A percentile compares a stretch with the other conserved stretches of the same genome.
These are phyloP conservation scores for Boletus barrowsii DNA, from an alignment of 768 basidiomycete species.

Conservation along the genomic window DNA sequence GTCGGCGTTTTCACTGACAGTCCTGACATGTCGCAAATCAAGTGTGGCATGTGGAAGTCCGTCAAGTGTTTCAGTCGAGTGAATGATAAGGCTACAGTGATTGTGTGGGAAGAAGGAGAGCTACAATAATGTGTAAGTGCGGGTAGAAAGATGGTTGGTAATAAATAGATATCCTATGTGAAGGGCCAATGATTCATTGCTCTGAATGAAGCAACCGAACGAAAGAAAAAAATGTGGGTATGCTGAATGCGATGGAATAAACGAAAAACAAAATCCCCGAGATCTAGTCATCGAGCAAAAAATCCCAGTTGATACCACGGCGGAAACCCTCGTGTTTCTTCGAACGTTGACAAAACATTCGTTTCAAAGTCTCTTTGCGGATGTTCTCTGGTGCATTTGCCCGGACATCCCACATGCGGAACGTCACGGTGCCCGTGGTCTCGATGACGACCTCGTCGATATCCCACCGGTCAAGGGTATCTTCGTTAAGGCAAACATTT, in stretches of 20 bases:
- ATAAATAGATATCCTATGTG: conserved; percentile 21
- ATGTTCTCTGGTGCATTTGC: conserved; percentile 60
- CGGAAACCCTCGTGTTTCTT: conserved; percentile 50
- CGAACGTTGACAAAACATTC: conserved; percentile 52
- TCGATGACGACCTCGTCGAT: conserved; percentile 63
- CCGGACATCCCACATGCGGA: conserved; percentile 79
- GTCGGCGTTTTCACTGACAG: neutral
- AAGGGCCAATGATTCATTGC: conserved; percentile 6
- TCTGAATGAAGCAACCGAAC: conserved; percentile 5
- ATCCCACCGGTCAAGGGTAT: conserved; percentile 32
- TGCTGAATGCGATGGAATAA: conserved; percentile 12
- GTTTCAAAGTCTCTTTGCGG: conserved; percentile 60
- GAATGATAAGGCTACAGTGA: conserved; percentile 25
- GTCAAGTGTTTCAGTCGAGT: conserved; percentile 4
- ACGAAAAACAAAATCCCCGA: neutral
- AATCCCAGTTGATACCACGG: conserved; percentile 68
- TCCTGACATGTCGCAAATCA: neutral
- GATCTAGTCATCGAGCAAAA: conserved; percentile 64
- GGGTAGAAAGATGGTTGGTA: conserved; percentile 1
- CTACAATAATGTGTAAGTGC: conserved; percentile 23
- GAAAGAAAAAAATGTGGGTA: conserved; percentile 4
- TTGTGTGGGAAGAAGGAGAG: conserved; percentile 1
- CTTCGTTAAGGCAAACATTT: conserved; percentile 48
- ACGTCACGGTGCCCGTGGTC: conserved; percentile 59
- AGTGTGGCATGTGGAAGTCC: neutral